phyloP scores from a whole-genome alignment of 2,329 filamentous ascomycete species.

The Neoscytalidium dimidiatum region DNA sequence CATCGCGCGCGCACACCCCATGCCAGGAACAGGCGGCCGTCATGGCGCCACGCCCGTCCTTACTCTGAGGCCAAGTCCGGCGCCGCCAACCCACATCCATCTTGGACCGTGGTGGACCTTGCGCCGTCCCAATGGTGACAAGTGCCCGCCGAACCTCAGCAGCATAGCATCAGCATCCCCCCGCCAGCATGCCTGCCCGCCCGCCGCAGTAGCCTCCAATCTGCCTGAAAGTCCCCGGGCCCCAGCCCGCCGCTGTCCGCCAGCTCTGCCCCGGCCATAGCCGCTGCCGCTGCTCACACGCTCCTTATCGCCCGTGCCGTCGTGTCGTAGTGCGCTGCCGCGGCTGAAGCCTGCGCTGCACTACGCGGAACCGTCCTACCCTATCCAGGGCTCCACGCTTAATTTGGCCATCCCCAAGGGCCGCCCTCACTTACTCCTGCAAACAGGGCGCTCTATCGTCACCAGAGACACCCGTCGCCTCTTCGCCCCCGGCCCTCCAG shows the following conservation, averaged over 20 bases:
- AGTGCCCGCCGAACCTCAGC: constrained; percentile 8
- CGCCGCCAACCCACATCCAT: neutral
- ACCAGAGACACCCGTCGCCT: constrained; percentile 2
- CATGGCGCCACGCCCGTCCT: constrained; percentile 14
- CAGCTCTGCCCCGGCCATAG: neutral
- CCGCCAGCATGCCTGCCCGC: too few relatives aligned
- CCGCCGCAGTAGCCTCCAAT: neutral
- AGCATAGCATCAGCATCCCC: constrained; percentile 7
- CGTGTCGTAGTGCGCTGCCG: neutral
- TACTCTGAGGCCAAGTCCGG: constrained; percentile 4
- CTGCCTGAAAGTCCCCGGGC: constrained; percentile 4
- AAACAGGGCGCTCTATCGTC: constrained; percentile 18
- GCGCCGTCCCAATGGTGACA: neutral
- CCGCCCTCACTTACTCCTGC: constrained; percentile 19
- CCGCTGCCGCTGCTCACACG: neutral
- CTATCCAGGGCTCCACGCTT: constrained; percentile 17
- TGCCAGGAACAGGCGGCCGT: constrained; percentile 17
- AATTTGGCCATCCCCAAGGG: neutral
- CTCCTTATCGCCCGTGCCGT: neutral
- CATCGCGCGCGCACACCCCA: constrained; percentile 4
- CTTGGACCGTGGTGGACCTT: neutral
- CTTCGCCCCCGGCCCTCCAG: neutral
- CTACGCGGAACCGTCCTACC: neutral
- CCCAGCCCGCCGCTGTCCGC: neutral
- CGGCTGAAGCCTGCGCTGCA: neutral